A percentile compares a stretch with the other conserved stretches of the same genome.
phyloP scores from a whole-genome alignment of 2,329 filamentous ascomycete genomes.

The Botrytis cinerea region DNA sequence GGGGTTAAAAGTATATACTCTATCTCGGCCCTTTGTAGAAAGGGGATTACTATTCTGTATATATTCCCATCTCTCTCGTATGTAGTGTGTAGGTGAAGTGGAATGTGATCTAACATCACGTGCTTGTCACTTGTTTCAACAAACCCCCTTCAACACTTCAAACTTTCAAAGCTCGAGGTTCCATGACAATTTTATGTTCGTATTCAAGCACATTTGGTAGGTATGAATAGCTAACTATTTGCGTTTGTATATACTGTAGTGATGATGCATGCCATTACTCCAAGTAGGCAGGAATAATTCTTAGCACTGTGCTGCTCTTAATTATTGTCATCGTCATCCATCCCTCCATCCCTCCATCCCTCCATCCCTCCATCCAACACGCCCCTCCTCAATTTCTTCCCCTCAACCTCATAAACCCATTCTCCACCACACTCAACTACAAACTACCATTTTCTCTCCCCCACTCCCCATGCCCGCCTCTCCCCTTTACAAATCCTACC shows the following conservation, averaged over 20 bases:
- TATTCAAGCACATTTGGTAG: background rate
- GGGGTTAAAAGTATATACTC: no score
- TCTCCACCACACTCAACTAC: background rate
- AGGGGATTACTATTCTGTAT: no score
- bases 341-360: no score
- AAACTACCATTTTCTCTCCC: background rate
- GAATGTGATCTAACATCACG: no score
- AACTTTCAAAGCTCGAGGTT: background rate
- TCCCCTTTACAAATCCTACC: background rate
- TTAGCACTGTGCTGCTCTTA: background rate
- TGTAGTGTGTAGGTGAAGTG: no score
- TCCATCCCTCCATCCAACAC: no score
- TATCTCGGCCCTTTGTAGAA: no score
- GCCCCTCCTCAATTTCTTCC: no score
- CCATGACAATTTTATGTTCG: background rate
- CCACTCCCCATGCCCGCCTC: background rate
- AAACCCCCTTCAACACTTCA: no score
- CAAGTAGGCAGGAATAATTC: background rate
- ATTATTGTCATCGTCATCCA: background rate
- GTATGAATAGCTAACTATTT: background rate
- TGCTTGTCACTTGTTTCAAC: no score
- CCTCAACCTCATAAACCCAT: accelerated
- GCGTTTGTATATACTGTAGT: background rate
- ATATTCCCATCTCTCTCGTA: no score
- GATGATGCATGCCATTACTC: background rate